These are phyloP conservation scores for Cryptococcus sp. DNA, from an alignment of 1,284 basidiomycete genomes.

Conservation along the genomic window DNA sequence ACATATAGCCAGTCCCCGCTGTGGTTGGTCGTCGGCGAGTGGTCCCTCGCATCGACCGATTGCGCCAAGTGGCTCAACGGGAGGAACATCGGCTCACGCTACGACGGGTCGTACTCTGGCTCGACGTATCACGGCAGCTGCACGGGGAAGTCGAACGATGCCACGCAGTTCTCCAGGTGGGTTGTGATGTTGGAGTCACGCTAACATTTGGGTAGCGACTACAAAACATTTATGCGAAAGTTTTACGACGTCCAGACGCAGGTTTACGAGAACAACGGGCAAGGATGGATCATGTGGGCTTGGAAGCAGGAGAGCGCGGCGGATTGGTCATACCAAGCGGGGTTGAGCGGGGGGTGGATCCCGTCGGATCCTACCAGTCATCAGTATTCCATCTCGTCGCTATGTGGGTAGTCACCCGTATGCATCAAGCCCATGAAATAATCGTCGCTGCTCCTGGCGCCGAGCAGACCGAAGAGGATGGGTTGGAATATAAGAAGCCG, in stretches of 20 bases:
- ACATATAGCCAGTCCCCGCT: constrained; percentile 61
- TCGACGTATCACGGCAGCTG: constrained; percentile 72
- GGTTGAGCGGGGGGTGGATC: constrained; percentile 79
- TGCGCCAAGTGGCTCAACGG: constrained; percentile 81
- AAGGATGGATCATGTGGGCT: constrained; percentile 53
- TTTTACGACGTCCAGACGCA: constrained; percentile 78
- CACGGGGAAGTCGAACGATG: constrained; percentile 68
- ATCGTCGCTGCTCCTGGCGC: constrained; percentile 14
- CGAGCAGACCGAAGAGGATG: constrained; percentile 15
- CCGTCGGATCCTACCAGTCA: constrained; percentile 63
- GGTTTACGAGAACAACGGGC: constrained; percentile 48
- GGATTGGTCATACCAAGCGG: constrained; percentile 59
- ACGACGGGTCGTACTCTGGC: constrained; percentile 73
- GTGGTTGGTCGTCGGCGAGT: constrained; percentile 81
- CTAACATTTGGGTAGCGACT: constrained; percentile 55
- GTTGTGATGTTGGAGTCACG: constrained; percentile 11
- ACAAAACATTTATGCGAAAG: constrained; percentile 79
- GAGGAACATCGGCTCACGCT: constrained; percentile 69
- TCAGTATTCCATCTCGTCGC: constrained; percentile 53
- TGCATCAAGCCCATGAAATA: not conserved
- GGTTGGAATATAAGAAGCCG: constrained; percentile 55
- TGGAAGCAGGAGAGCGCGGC: constrained; percentile 66
- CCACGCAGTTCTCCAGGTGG: constrained; percentile 63
- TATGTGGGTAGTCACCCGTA: constrained; percentile 56
- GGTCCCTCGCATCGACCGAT: constrained; percentile 72